Percentiles rank a stretch among this genome's conserved stretches.
Evolutionary conservation across 2,329 filamentous ascomycete genomes (phyloP).

Genomic region (Talaromyces sp.): DNA sequence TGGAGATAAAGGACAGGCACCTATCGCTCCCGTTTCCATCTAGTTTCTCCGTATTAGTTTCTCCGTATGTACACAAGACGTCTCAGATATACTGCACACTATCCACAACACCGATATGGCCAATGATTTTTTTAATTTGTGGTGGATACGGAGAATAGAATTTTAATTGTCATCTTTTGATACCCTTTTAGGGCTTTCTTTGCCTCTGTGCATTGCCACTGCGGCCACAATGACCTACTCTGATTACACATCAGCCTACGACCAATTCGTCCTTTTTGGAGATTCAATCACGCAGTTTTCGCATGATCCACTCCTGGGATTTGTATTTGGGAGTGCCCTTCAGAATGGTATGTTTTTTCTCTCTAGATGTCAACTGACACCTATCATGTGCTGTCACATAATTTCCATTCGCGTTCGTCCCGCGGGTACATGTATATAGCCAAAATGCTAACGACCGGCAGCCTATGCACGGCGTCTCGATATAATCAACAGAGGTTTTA

Average conservation of each 20-base stretch:
- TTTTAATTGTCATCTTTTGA: not conserved
- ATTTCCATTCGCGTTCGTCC: not conserved
- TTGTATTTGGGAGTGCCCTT: slow-evolving; percentile 69
- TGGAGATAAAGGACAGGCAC: not conserved
- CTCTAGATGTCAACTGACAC: not conserved
- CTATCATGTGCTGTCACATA: not conserved
- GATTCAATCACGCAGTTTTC: slow-evolving; percentile 80
- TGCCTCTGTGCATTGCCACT: not conserved
- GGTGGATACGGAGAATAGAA: not conserved
- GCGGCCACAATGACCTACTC: slow-evolving; percentile 3
- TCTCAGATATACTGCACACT: not conserved
- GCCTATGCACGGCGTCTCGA: slow-evolving; percentile 59
- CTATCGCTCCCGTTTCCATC: not conserved
- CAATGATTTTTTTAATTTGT: not conserved
- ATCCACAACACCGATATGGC: not conserved
- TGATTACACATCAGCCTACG: slow-evolving; percentile 41
- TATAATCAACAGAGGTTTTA: slow-evolving; percentile 82
- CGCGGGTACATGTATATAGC: not conserved
- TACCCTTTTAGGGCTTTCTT: not conserved
- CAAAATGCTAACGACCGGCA: slow-evolving; percentile 20
- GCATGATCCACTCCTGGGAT: slow-evolving; percentile 59
- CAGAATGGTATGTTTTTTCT: slow-evolving; percentile 55
- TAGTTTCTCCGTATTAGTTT: not conserved
- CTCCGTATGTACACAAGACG: not conserved
- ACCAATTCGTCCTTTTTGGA: slow-evolving; percentile 78